Evolutionary conservation across 805 yeast genomes (phyloP), one percentile per base, ranked within the genome.

Genomic region (Pachysolen tannophilus): DNA sequence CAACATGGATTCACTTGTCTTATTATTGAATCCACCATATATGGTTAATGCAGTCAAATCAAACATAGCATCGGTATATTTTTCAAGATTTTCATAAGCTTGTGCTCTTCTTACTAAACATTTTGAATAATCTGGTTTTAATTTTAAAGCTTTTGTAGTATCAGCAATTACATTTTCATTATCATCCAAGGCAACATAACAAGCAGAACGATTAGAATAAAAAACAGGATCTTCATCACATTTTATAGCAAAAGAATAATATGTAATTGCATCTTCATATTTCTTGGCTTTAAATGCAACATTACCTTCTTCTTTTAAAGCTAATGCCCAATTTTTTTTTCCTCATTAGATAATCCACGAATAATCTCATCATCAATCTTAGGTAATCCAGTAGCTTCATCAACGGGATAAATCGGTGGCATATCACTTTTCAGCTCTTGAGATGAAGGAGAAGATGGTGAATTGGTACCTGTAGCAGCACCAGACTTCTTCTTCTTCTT

Each of bases 141-240:
- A 63, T 49, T 77, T 71, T 50, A 92, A 70, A 20, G 97, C 98
- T 42, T 70, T 72, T 15, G 95, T 75, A 38, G 96, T 82, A 57
- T 87, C 96, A 47, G 77, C 83, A 43, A 92, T 71, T 31, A 88
- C 95, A 55, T 86, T 80, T 48, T 84, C 86, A 55, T 75, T 78
- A 43, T 87, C 75, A 44, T 78, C 74, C 46, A 84, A 65, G 7
- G 94, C 85, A 34, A 88, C 82, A 62, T 83, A 83, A 61, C 96
- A 90, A 13, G 98, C 98, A 20, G 97, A 87, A 61, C 97, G 78
- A 68, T 92, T 92, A 42, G 97, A 86, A 64, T 80, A 90, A 63
- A 73, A 92, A 24, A 88, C 82, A 5, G 97, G 87, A 59, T 92
- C 97, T 46, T 69, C 60, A 54, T 81, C 80, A 52, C 85, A 67